A percentile compares a stretch with the other conserved stretches of the same genome.
These are phyloP conservation scores for Russula dissimulans DNA, from an alignment of 768 basidiomycete genomes.

Conservation along the genomic window DNA sequence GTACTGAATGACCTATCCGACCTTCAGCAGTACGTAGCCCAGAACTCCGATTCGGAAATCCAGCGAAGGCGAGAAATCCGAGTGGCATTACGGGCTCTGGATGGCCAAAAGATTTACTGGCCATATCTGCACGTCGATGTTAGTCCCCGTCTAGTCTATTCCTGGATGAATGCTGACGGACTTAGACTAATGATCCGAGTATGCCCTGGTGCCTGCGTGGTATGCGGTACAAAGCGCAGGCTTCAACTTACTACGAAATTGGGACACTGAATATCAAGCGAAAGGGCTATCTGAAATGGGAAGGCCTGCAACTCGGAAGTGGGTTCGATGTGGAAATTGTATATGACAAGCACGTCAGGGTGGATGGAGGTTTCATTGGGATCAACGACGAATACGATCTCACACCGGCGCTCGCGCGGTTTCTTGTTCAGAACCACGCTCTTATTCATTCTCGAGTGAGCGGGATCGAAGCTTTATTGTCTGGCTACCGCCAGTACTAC, in stretches of 20 bases:
- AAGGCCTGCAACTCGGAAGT: conserved; percentile 49
- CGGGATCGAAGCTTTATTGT: conserved; percentile 38
- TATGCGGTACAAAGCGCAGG: conserved; percentile 43
- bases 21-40: conserved; percentile 49
- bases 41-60: conserved; percentile 48
- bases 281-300: conserved; percentile 43
- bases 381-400: conserved; percentile 58
- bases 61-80: conserved; percentile 47
- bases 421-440: conserved; percentile 47
- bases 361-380: conserved; percentile 48
- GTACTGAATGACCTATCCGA: conserved; percentile 40
- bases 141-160: conserved; percentile 14
- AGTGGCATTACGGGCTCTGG: conserved; percentile 53
- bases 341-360: conserved; percentile 43
- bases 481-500: conserved; percentile 43
- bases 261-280: conserved; percentile 45
- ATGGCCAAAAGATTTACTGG: conserved; percentile 52
- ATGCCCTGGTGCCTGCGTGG: conserved; percentile 38
- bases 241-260: conserved; percentile 36
- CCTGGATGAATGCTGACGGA: not conserved
- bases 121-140: conserved; percentile 55
- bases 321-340: conserved; percentile 55
- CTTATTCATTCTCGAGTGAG: conserved; percentile 37
- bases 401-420: conserved; percentile 51
- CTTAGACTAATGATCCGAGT: conserved; percentile 40